Conservation (phyloP, 106 monocot species). For the Amphibolis antarctica region DNA sequence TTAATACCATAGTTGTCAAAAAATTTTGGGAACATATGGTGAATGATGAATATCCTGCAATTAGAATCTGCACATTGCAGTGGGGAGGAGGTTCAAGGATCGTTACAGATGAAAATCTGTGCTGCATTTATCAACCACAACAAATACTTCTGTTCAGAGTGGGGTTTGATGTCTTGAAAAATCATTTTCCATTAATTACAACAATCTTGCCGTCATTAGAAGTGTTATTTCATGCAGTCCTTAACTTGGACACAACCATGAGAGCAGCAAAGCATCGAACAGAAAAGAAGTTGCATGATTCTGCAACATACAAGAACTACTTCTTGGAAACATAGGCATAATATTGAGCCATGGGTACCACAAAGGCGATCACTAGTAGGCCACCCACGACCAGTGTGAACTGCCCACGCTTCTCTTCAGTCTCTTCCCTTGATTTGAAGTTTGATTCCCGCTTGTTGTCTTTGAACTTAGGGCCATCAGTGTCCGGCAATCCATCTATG, state of each 20-base stretch:
- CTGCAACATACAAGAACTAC: slow-evolving; percentile 17
- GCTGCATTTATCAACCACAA: no score
- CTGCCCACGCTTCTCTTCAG: slow-evolving; percentile 88
- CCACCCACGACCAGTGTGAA: slow-evolving; percentile 93
- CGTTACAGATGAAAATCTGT: no score
- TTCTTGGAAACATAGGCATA: slow-evolving; percentile 92
- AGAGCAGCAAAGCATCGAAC: background rate
- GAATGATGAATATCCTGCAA: no score
- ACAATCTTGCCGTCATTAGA: no score
- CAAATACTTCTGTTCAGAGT: no score
- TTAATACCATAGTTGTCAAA: no score
- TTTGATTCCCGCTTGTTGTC: slow-evolving; percentile 91
- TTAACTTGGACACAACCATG: background rate
- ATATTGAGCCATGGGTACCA: slow-evolving; percentile 98
- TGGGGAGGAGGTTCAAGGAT: no score
- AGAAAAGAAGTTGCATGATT: background rate
- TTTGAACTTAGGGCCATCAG: slow-evolving; percentile 66
- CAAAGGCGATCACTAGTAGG: slow-evolving; percentile 80
- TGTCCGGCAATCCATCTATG: slow-evolving; percentile 82
- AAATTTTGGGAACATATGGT: no score
- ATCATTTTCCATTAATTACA: no score
- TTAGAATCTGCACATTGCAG: no score
- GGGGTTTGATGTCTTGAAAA: no score
- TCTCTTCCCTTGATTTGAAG: slow-evolving; percentile 79
- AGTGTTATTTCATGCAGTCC: no score